Percentiles rank a stretch among this genome's conserved stretches.
phyloP scores from a whole-genome alignment of 495 filamentous ascomycete species.

The Lasiosphaeria miniovina region DNA sequence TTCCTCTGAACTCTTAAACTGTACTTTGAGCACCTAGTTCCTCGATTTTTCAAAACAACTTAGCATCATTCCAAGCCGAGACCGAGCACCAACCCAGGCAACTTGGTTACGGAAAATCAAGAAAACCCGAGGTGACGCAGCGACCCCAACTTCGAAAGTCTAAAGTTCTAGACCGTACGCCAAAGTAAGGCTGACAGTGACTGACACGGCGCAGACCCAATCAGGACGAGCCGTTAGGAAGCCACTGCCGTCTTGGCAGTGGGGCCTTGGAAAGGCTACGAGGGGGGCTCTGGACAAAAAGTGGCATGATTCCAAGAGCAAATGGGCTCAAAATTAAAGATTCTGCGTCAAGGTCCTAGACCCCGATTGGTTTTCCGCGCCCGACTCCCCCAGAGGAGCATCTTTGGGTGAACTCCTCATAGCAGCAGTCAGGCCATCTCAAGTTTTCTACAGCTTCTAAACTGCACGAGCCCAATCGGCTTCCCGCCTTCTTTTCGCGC shows the following conservation, averaged over 20 bases:
- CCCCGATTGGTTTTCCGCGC: constrained; percentile 29
- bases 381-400: constrained; percentile 5
- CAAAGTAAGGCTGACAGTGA: constrained; percentile 28
- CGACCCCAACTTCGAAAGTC: background rate
- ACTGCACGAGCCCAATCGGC: constrained; percentile 16
- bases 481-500: constrained; percentile 1
- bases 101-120: background rate
- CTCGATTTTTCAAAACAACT: too few species aligned
- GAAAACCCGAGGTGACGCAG: background rate
- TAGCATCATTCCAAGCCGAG: too few species aligned
- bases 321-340: constrained; percentile 31
- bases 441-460: constrained; percentile 9
- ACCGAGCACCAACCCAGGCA: too few species aligned
- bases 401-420: constrained; percentile 16
- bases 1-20: too few species aligned
- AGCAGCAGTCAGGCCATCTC: constrained; percentile 31
- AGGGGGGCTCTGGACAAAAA: constrained; percentile 22
- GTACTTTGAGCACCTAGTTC: too few species aligned
- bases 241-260: constrained; percentile 34
- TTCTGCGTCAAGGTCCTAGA: constrained; percentile 28
- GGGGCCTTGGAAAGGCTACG: constrained; percentile 8
- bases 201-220: constrained; percentile 12
- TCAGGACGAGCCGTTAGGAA: constrained; percentile 11
- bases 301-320: constrained; percentile 33
- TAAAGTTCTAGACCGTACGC: constrained; percentile 19